Evolutionary conservation across 2,329 filamentous ascomycete genomes (phyloP).

Genomic region (Monosporascus cannonballus): DNA sequence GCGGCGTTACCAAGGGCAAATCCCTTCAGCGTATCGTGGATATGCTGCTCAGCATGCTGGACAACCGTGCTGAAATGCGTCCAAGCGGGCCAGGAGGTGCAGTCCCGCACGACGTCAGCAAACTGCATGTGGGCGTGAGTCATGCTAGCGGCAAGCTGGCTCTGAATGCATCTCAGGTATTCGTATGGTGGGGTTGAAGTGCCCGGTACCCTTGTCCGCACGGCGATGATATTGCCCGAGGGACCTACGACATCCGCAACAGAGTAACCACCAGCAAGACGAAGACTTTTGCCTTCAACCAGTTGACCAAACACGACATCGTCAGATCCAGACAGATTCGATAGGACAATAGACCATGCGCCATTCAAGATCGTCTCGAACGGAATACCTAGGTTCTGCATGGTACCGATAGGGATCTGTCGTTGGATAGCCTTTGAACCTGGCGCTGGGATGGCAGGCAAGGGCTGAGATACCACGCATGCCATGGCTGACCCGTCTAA

Average conservation of each 20-base stretch:
- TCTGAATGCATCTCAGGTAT: constrained; percentile 42
- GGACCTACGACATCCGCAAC: constrained; percentile 45
- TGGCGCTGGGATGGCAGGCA: constrained; percentile 32
- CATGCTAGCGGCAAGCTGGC: constrained; percentile 40
- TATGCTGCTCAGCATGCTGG: constrained; percentile 41
- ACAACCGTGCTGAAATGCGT: constrained; percentile 49
- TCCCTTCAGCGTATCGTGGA: constrained; percentile 29
- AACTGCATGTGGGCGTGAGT: constrained; percentile 46
- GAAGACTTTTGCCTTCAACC: constrained; percentile 40
- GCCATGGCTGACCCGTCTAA: constrained; percentile 42
- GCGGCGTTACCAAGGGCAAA: constrained; percentile 40
- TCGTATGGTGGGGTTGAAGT: constrained; percentile 39
- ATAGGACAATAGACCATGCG: constrained; percentile 51
- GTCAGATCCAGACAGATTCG: constrained; percentile 38
- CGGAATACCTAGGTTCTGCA: constrained; percentile 37
- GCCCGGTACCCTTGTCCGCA: constrained; percentile 41
- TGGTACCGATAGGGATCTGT: constrained; percentile 33
- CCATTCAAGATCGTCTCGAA: constrained; percentile 50
- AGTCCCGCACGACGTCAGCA: constrained; percentile 45
- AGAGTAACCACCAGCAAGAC: constrained; percentile 45
- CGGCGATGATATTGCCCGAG: constrained; percentile 40
- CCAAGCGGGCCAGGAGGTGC: constrained; percentile 49
- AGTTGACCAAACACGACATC: constrained; percentile 54
- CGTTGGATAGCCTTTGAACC: constrained; percentile 34
- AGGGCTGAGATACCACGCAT: constrained; percentile 35